Base-by-base conservation (phyloP, 2,329 filamentous ascomycete genomes). In the Colletotrichum agaves region DNA sequence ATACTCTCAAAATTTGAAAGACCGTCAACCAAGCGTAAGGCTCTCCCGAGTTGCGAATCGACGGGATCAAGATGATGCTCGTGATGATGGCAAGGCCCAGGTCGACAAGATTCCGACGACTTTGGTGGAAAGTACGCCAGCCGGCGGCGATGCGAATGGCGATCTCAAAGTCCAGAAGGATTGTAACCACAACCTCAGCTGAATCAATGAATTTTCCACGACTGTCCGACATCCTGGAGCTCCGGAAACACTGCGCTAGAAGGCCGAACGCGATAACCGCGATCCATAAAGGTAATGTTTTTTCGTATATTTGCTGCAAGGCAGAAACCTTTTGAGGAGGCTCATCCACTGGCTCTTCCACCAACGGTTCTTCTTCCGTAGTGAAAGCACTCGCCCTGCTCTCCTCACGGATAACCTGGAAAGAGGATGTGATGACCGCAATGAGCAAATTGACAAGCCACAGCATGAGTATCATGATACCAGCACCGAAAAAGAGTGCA, bases 381-480 rank as follows among this genome's bases (percentile, higher is more conserved):
- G 94, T 94, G 78, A 99, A 99, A 3, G 97, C 96, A 81, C 94
- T 98, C 35, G 91, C 90, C 78, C 92, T 94, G 80, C 93, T 97
- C 77, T 99, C 96, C 81, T 99, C 97, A 71, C 96, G 89, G 73
- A 99, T 99, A 71, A 99, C 93, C 77, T 99, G 96, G 75, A 99
- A 99, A 1, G 95, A 98, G 5, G 96, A 97, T 0, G 96, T 99
- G 76, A 99, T 99, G 74, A 99, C 96, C 3, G 96, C 96, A 75
- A 99, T 97, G 52, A 92, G 79, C 80, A 99, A 87, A 78, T 98
- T 98, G 71, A 97, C 94, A 74, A 99, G 87, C 96, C 96, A 99
- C 56, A 99, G 85, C 83, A 93, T 96, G 85, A 99, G 88, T 71
- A 99, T 93, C 74, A 99, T 90, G 76, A 97, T 95, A 23, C 87